Evolutionary conservation across 2,329 filamentous ascomycete species (phyloP).

Genomic region (Colletotrichum neosansevieriae): DNA sequence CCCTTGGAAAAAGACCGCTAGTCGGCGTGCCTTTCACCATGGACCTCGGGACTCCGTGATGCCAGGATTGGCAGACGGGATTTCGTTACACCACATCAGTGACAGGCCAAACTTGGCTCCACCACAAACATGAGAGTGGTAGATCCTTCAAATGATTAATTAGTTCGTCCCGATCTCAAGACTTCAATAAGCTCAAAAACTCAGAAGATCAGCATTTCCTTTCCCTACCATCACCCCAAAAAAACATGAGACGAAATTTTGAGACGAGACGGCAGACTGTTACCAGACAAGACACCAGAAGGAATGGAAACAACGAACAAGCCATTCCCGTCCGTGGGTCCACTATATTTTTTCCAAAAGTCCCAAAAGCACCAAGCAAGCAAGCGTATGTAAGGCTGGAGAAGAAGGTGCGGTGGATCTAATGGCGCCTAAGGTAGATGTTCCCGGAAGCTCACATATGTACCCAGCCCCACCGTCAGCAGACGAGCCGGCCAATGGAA

Average conservation of each 20-base stretch:
- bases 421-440: slow-evolving; percentile 8
- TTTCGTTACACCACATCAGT: slow-evolving; percentile 11
- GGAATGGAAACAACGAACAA: slow-evolving; percentile 12
- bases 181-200: too few relatives aligned
- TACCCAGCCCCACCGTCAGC: slow-evolving; percentile 28
- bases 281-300: slow-evolving; percentile 5
- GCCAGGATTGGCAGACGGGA: background rate
- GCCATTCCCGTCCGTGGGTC: background rate
- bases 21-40: background rate
- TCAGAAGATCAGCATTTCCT: too few relatives aligned
- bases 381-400: slow-evolving; percentile 31
- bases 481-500: slow-evolving; percentile 30
- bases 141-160: background rate
- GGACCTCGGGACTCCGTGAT: background rate
- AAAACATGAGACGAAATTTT: background rate
- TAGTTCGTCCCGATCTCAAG: too few relatives aligned
- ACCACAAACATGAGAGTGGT: background rate
- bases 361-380: background rate
- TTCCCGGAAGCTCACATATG: background rate
- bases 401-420: slow-evolving; percentile 1
- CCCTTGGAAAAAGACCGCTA: slow-evolving; percentile 9
- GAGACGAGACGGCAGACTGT: background rate
- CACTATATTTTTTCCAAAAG: background rate
- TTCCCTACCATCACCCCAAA: too few relatives aligned
- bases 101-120: slow-evolving; percentile 6